Evolutionary conservation across 2,329 filamentous ascomycete genomes (phyloP).

Genomic region (Alternaria arbusti): DNA sequence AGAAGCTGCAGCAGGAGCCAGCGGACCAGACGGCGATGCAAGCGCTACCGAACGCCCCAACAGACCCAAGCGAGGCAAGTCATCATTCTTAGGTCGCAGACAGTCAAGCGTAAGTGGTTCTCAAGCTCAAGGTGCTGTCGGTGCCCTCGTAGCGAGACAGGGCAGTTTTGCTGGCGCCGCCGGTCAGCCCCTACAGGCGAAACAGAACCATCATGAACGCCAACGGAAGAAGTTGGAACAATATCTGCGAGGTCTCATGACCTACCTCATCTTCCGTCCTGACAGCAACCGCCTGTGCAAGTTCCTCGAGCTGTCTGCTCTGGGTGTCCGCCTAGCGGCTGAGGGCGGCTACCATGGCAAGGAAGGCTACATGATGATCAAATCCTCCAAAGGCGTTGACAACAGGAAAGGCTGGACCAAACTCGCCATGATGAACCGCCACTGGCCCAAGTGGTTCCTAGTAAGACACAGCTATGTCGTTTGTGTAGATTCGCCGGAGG

Average conservation of each 20-base stretch:
- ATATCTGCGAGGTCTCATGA: constrained; percentile 92
- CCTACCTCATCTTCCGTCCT: constrained; percentile 94
- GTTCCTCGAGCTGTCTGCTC: constrained; percentile 91
- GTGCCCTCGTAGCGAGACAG: constrained; percentile 34
- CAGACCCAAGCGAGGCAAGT: constrained; percentile 60
- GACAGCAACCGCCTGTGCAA: constrained; percentile 96
- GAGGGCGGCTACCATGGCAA: constrained; percentile 98
- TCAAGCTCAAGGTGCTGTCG: constrained; percentile 29
- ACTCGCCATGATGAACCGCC: constrained; percentile 77
- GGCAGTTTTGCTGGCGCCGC: constrained; percentile 52
- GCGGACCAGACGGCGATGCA: constrained; percentile 68
- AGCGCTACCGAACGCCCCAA: constrained; percentile 69
- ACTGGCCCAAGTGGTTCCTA: constrained; percentile 95
- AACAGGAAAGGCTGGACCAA: constrained; percentile 82
- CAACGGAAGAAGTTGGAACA: constrained; percentile 86
- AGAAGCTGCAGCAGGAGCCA: constrained; percentile 60
- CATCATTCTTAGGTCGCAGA: constrained; percentile 65
- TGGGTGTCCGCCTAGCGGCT: constrained; percentile 90
- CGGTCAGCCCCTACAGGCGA: constrained; percentile 48
- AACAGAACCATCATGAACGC: constrained; percentile 72
- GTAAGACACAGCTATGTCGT: constrained; percentile 98
- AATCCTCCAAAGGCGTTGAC: constrained; percentile 87
- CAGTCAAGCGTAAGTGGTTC: constrained; percentile 60
- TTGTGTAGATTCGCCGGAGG: constrained; percentile 97
- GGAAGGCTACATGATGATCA: constrained; percentile 91